phyloP scores from a whole-genome alignment of 164 flowering plant species.

The Liquidambar formosana region DNA sequence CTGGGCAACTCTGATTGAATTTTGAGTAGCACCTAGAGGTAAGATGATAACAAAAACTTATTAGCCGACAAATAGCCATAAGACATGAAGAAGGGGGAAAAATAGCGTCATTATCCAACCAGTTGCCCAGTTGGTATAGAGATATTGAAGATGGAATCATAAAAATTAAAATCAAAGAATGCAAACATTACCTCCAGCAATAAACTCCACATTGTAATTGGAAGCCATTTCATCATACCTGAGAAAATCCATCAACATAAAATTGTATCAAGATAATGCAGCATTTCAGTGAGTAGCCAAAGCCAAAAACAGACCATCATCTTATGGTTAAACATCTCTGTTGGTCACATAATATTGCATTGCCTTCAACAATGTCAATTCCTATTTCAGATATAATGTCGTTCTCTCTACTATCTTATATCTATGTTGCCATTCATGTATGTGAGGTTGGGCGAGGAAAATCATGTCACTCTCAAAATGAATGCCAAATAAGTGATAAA shows the following conservation, averaged over 20 bases:
- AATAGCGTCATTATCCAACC: not conserved
- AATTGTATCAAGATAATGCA: not conserved
- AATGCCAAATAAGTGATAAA: too few species aligned
- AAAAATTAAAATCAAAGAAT: conserved; percentile 3
- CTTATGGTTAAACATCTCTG: too few species aligned
- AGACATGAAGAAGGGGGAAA: not conserved
- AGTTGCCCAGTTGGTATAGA: too few species aligned
- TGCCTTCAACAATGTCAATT: too few species aligned
- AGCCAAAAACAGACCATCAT: too few species aligned
- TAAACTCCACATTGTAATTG: conserved; percentile 62
- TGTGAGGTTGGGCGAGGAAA: too few species aligned
- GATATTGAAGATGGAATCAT: not conserved
- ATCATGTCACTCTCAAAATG: too few species aligned
- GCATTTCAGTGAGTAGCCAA: not conserved
- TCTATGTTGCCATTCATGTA: too few species aligned
- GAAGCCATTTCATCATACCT: conserved; percentile 76
- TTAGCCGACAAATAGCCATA: not conserved
- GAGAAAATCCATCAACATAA: conserved; percentile 6
- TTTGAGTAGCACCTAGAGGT: conserved; percentile 87
- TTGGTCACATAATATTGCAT: too few species aligned
- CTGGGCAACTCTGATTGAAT: conserved; percentile 93
- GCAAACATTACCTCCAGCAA: conserved; percentile 71
- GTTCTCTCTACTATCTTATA: too few species aligned
- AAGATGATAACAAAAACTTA: conserved; percentile 11
- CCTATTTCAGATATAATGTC: too few species aligned